A percentile compares a stretch with the other conserved stretches of the same genome.
These are phyloP conservation scores for Yamadazyma sp. DNA, from an alignment of 1,139 yeast species.

Conservation along the genomic window DNA sequence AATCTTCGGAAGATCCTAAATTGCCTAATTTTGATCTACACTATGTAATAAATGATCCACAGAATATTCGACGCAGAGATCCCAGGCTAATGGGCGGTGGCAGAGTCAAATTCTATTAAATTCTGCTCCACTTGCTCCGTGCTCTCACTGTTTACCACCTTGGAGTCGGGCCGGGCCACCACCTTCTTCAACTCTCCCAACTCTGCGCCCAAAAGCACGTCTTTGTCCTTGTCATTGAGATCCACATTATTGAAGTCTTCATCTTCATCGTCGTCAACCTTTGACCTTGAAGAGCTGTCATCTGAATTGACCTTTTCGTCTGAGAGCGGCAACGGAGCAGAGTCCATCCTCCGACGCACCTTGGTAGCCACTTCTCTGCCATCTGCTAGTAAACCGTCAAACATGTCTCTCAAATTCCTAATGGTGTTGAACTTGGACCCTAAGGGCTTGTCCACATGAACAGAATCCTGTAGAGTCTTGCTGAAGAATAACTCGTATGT, in stretches of 20 bases:
- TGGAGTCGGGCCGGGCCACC: conserved; percentile 16
- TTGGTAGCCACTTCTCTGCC: conserved; percentile 88
- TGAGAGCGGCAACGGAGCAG: conserved; percentile 33
- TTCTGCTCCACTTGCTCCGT: too few species aligned
- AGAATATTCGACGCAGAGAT: too few species aligned
- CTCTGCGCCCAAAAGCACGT: conserved; percentile 47
- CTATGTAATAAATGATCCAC: too few species aligned
- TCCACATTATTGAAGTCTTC: conserved; percentile 50
- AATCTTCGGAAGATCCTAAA: conserved; percentile 52
- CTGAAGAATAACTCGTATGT: conserved; percentile 85
- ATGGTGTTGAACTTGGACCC: conserved; percentile 45
- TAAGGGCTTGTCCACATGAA: conserved; percentile 63
- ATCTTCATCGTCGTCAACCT: conserved; percentile 39
- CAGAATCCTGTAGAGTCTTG: conserved; percentile 60
- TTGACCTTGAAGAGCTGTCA: conserved; percentile 25
- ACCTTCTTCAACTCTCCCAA: conserved; percentile 28
- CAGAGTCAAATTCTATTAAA: background rate
- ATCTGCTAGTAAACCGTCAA: conserved; percentile 89
- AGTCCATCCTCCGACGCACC: conserved; percentile 84
- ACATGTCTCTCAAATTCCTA: conserved; percentile 78
- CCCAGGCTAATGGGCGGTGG: too few species aligned
- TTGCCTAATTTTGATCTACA: too few species aligned
- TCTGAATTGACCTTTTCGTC: conserved; percentile 7
- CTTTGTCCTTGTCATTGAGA: conserved; percentile 49
- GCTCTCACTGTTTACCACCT: background rate